These are phyloP conservation scores for Blastomyces emzantsi DNA, from an alignment of 2,329 filamentous ascomycete species.

Conservation along the genomic window DNA sequence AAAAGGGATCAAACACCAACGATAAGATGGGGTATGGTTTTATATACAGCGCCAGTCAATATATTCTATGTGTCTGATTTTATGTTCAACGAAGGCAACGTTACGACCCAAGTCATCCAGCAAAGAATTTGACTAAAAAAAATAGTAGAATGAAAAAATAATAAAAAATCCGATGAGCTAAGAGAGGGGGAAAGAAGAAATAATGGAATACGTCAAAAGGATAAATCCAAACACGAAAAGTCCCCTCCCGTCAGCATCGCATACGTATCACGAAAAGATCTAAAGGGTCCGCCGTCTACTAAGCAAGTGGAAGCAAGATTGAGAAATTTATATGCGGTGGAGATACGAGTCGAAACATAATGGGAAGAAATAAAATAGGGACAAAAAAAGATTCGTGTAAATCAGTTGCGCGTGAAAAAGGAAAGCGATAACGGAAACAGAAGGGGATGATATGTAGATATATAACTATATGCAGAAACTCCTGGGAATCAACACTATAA, in stretches of 20 bases:
- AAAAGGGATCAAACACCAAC: not conserved
- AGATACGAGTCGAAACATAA: not conserved
- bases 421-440: not conserved
- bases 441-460: not conserved
- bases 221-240: not conserved
- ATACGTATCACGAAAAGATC: not conserved
- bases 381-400: not conserved
- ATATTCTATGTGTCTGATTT: not conserved
- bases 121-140: not conserved
- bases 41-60: not conserved
- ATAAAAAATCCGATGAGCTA: not conserved
- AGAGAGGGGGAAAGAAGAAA: not conserved
- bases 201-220: not conserved
- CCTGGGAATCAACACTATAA: slow-evolving; percentile 3
- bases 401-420: not conserved
- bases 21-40: not conserved
- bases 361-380: too few species aligned
- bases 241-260: not conserved
- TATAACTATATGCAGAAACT: not conserved
- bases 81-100: slow-evolving; percentile 2
- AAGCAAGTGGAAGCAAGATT: not conserved
- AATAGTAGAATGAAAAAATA: not conserved
- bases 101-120: not conserved
- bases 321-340: not conserved
- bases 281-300: slow-evolving; percentile 3